These are phyloP conservation scores for Entomortierella parvispora DNA, from an alignment of 192 early-diverging fungal genomes.

Conservation along the genomic window DNA sequence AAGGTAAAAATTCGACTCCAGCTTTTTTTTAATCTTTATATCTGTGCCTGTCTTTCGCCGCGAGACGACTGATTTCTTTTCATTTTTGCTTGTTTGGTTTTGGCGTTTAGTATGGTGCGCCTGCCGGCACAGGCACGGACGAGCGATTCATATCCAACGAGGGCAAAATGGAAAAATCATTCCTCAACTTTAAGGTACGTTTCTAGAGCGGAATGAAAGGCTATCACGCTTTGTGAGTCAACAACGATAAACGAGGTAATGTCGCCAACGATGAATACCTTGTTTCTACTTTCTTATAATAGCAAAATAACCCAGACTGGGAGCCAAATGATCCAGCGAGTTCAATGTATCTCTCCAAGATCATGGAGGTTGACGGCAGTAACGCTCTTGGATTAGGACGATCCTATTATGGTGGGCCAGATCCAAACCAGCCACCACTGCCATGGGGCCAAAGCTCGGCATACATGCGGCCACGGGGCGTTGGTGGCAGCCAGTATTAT, in stretches of 20 bases:
- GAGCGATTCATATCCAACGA: conserved; percentile 79
- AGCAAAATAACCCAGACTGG: conserved; percentile 94
- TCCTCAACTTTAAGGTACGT: conserved; percentile 92
- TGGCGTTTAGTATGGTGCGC: conserved; percentile 74
- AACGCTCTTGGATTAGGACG: conserved; percentile 4
- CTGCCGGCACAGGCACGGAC: conserved; percentile 59
- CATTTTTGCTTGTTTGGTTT: not conserved
- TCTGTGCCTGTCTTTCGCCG: no score
- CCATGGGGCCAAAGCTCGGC: conserved; percentile 12
- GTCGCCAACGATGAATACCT: no score
- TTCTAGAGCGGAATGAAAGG: no score
- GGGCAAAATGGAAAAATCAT: conserved; percentile 99
- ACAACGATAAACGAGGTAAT: no score
- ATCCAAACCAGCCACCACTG: conserved; percentile 12
- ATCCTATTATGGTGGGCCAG: not conserved
- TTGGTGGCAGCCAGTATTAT: conserved; percentile 15
- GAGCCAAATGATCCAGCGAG: conserved; percentile 82
- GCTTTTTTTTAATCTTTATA: not conserved
- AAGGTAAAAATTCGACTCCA: conserved; percentile 50
- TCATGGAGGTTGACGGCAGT: conserved; percentile 57
- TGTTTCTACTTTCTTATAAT: conserved; percentile 2
- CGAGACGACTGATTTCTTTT: no score
- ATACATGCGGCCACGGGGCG: conserved; percentile 22
- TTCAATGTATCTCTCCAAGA: conserved; percentile 80
- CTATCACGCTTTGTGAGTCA: no score